A percentile compares a stretch with the other conserved stretches of the same genome.
These are phyloP conservation scores for Cytospora leucostoma DNA, from an alignment of 2,329 filamentous ascomycete species.

Conservation along the genomic window DNA sequence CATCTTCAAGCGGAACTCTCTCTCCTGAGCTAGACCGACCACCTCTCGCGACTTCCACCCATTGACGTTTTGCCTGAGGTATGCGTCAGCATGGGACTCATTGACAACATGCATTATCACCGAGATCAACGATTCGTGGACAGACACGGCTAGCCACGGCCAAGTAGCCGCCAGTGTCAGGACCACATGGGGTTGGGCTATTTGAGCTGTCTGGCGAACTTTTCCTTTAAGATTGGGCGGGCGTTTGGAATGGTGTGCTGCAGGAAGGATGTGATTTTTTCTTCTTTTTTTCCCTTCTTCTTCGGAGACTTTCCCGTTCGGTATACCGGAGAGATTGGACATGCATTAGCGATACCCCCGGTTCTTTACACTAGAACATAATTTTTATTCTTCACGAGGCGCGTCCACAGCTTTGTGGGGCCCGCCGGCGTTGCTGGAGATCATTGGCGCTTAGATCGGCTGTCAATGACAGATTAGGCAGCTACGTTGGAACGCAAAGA, in stretches of 20 bases:
- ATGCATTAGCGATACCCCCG: background rate
- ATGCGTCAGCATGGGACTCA: background rate
- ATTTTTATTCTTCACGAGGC: background rate
- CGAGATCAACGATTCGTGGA: background rate
- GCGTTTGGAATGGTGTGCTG: background rate
- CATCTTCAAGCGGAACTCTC: conserved; percentile 17
- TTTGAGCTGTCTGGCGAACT: background rate
- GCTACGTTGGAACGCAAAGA: background rate
- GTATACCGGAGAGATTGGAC: conserved; percentile 2
- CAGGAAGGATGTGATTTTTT: background rate
- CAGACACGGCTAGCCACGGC: background rate
- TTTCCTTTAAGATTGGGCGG: background rate
- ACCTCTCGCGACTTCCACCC: background rate
- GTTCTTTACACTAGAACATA: background rate
- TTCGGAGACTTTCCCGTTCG: background rate
- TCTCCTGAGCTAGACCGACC: background rate
- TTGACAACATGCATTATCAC: background rate
- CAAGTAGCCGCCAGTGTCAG: background rate
- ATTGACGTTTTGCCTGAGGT: background rate
- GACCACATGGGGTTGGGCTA: background rate
- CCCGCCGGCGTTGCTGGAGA: background rate
- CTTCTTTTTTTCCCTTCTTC: background rate
- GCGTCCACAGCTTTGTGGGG: background rate
- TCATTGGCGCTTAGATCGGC: background rate
- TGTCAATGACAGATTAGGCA: too few relatives aligned